Conservation (phyloP, 2,329 filamentous ascomycete genomes). For the Phialophora verrucosa region DNA sequence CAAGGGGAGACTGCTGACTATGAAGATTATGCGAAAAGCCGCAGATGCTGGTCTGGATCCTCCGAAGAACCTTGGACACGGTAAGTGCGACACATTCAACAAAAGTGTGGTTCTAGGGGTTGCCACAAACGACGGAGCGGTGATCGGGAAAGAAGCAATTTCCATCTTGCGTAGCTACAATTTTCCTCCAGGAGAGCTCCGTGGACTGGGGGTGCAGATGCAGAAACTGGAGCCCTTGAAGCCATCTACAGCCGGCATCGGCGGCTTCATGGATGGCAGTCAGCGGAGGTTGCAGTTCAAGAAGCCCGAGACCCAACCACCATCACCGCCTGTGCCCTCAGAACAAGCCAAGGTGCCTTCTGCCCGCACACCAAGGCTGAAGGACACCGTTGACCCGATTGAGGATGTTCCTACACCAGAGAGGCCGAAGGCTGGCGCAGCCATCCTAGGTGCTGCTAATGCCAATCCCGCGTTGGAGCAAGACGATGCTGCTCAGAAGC, state of each 20-base stretch:
- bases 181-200: slow-evolving; percentile 88
- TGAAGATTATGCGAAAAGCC: slow-evolving; percentile 92
- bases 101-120: slow-evolving; percentile 84
- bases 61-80: slow-evolving; percentile 90
- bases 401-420: slow-evolving; percentile 56
- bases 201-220: slow-evolving; percentile 90
- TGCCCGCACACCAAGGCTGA: slow-evolving; percentile 34
- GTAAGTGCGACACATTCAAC: slow-evolving; percentile 92
- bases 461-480: slow-evolving; percentile 38
- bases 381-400: slow-evolving; percentile 52
- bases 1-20: slow-evolving; percentile 83
- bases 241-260: slow-evolving; percentile 38
- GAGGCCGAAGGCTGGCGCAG: slow-evolving; percentile 42
- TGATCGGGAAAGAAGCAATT: slow-evolving; percentile 81
- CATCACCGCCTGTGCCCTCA: slow-evolving; percentile 19
- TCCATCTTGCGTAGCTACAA: slow-evolving; percentile 79
- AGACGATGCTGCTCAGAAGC: slow-evolving; percentile 39
- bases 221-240: slow-evolving; percentile 87
- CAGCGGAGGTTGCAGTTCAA: slow-evolving; percentile 81
- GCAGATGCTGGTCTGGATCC: slow-evolving; percentile 88
- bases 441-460: slow-evolving; percentile 38
- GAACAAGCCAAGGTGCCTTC: slow-evolving; percentile 14
- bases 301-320: slow-evolving; percentile 50
- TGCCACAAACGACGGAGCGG: slow-evolving; percentile 74
- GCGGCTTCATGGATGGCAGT: slow-evolving; percentile 65